Conservation (phyloP, 352 stramenopile species). For the Phytopythium kandeliae region DNA sequence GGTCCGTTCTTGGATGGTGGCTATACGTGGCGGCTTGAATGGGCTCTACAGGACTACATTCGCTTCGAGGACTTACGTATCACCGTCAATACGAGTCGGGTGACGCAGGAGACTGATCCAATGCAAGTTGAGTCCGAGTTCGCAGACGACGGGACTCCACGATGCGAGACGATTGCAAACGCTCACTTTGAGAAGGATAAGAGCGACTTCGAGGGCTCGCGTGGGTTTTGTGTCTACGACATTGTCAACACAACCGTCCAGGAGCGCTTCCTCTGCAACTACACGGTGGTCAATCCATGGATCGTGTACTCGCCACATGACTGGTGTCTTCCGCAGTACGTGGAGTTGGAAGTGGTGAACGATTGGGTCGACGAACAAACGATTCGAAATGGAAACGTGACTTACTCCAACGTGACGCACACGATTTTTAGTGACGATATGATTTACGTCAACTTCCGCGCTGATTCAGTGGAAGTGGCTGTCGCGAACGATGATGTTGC, state of each 20-base stretch:
- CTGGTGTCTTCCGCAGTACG: slow-evolving; percentile 57
- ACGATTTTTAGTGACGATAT: slow-evolving; percentile 58
- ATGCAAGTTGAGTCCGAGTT: slow-evolving; percentile 49
- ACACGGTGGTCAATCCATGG: slow-evolving; percentile 64
- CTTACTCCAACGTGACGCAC: slow-evolving; percentile 58
- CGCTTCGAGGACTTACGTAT: slow-evolving; percentile 68
- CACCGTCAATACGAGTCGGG: slow-evolving; percentile 41
- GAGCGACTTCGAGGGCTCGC: slow-evolving; percentile 42
- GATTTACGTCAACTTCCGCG: slow-evolving; percentile 39
- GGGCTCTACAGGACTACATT: slow-evolving; percentile 66
- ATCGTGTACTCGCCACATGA: slow-evolving; percentile 65
- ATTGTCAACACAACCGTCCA: slow-evolving; percentile 51
- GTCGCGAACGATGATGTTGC: slow-evolving; percentile 62
- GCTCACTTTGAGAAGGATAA: slow-evolving; percentile 37
- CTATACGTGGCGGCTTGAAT: slow-evolving; percentile 66
- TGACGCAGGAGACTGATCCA: slow-evolving; percentile 61
- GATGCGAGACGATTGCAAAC: slow-evolving; percentile 44
- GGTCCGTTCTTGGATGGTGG: slow-evolving; percentile 65
- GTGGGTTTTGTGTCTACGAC: slow-evolving; percentile 60
- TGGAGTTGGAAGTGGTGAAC: slow-evolving; percentile 42
- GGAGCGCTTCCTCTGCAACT: slow-evolving; percentile 76
- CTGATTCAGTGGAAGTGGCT: slow-evolving; percentile 32
- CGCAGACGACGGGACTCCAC: slow-evolving; percentile 28
- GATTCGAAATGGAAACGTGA: slow-evolving; percentile 32
- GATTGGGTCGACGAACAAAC: slow-evolving; percentile 58